phyloP scores from a whole-genome alignment of 192 early-diverging fungal genomes.

The Coemansia sp. region DNA sequence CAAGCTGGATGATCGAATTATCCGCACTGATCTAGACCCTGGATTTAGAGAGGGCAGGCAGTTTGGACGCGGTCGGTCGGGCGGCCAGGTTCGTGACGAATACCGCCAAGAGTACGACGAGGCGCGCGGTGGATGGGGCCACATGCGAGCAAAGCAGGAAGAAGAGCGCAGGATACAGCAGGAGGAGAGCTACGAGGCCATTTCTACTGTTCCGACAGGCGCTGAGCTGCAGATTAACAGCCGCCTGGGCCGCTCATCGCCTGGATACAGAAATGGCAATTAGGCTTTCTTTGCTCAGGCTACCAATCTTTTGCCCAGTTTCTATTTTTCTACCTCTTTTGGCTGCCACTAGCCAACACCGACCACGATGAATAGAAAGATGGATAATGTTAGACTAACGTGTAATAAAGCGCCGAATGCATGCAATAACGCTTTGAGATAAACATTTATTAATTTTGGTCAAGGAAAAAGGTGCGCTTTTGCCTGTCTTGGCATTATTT shows the following conservation, averaged over 20 bases:
- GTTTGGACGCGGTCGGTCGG: conserved; percentile 90
- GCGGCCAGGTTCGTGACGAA: conserved; percentile 96
- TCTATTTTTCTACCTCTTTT: not conserved
- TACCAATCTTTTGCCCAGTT: not conserved
- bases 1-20: conserved; percentile 92
- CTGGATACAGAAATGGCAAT: not conserved
- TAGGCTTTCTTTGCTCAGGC: not conserved
- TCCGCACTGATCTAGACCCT: conserved; percentile 94
- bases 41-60: conserved; percentile 92
- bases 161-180: conserved; percentile 56
- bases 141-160: conserved; percentile 66
- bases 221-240: conserved; percentile 34
- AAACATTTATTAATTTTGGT: not conserved
- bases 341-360: not conserved
- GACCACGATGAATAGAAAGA: not conserved
- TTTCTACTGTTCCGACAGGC: conserved; percentile 42
- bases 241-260: conserved; percentile 26
- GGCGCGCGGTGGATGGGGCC: conserved; percentile 95
- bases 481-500: not conserved
- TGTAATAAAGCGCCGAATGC: too few species aligned
- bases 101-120: conserved; percentile 93
- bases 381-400: not conserved
- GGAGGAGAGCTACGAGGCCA: conserved; percentile 73
- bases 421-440: too few species aligned
- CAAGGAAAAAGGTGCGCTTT: not conserved